Evolutionary conservation across 2,329 filamentous ascomycete species (phyloP).

Genomic region (Drechslerella coelobrocha): DNA sequence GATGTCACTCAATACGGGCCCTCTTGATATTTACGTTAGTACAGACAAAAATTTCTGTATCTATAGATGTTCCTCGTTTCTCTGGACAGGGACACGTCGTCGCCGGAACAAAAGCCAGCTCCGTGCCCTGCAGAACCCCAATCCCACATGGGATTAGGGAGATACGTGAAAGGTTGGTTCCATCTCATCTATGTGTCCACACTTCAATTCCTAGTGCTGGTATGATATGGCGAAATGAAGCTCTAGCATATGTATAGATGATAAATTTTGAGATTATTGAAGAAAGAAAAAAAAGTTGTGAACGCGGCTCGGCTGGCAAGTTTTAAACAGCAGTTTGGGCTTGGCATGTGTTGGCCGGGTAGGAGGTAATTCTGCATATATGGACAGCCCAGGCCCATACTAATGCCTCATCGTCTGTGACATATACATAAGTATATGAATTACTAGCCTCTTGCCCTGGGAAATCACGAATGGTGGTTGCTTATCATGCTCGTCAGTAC

Average conservation of each 20-base stretch:
- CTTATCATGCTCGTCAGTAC: too few species aligned
- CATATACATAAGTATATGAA: too few species aligned
- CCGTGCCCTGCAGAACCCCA: slow-evolving; percentile 39
- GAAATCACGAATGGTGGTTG: too few species aligned
- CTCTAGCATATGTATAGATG: slow-evolving; percentile 52
- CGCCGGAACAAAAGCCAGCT: slow-evolving; percentile 21
- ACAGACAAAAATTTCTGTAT: neutral
- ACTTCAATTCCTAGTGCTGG: slow-evolving; percentile 50
- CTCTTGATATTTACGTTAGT: neutral
- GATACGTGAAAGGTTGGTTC: slow-evolving; percentile 50
- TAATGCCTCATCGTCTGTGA: neutral
- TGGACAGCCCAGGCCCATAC: neutral
- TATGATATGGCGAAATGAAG: slow-evolving; percentile 47
- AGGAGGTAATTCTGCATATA: too few species aligned
- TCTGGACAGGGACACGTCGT: slow-evolving; percentile 48
- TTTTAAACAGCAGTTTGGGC: slow-evolving; percentile 10
- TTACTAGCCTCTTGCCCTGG: too few species aligned
- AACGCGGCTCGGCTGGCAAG: neutral
- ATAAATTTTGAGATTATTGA: slow-evolving; percentile 49
- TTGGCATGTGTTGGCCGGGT: slow-evolving; percentile 20
- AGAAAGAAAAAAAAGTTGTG: slow-evolving; percentile 24
- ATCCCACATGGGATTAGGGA: slow-evolving; percentile 8
- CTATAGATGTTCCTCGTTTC: slow-evolving; percentile 42
- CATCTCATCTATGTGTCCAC: slow-evolving; percentile 52
- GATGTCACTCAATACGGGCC: too few species aligned